Base-by-base conservation (phyloP, 1,284 basidiomycete genomes). In the Vanrija sp. region DNA sequence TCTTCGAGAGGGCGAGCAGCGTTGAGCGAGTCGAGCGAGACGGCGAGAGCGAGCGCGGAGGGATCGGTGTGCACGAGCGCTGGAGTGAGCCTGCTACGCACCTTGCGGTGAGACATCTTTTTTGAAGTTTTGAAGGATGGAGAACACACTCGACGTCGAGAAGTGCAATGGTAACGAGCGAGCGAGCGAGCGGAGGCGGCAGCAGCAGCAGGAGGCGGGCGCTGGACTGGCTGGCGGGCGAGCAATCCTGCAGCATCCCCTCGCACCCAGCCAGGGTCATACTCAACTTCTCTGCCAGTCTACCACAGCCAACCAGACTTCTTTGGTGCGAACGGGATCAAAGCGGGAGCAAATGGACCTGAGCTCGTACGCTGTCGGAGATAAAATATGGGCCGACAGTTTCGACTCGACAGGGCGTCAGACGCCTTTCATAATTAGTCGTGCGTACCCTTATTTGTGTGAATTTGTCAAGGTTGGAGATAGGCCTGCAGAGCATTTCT, bases 91-190 rank as follows among this genome's bases (percentile, higher is more conserved):
- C 8, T 23, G 25, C 45, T 49, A 66, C 66, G 36, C 31, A 65
- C 68, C 63, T 68, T 74, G 56, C 72, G 60, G 70, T 74, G 72
- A 61, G 71, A 73, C 72, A 74, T 74, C 49, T 60, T 63, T 59
- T 44, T 54, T 45, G 47, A 45, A 42, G 16, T 42, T 51, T 64
- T 64, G 59, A 63, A 24, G 51, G 57, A 42, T 53, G 51, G 31
- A 31, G 31, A 31, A 31, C 31, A 31, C 2, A 31, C 31, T 31
- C 31, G 31, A 14, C 31, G 31, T 31, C 12, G 31, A 31, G 31
- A 31, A 31, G 31, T 31, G 31, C 12, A 31, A 31, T 9, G n/a
- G 22, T 9, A 37, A 27, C 27, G 22, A 25, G 23, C 7, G 27
- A 18, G n/a, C 22, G 31, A 47, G 36, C 46, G 20, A 23, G 36